Conservation (phyloP, 176 grass and related monocot species). For the Dendrocalamus sinicus region DNA sequence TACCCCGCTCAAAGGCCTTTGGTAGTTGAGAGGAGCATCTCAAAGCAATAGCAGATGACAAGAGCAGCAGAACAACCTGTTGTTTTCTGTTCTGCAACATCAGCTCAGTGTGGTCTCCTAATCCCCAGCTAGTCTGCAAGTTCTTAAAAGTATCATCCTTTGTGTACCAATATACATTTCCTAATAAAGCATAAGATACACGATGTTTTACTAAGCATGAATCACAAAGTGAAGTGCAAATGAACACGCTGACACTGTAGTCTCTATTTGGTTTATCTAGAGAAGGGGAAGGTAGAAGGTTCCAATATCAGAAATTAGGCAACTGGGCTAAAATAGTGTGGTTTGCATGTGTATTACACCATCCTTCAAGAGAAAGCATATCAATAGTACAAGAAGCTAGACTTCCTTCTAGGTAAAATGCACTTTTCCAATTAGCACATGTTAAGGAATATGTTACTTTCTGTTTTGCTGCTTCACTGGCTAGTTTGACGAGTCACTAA, state of each 20-base stretch:
- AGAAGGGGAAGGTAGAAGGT: conserved; percentile 7
- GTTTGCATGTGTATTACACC: not conserved
- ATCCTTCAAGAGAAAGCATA: not conserved
- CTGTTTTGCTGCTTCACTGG: not conserved
- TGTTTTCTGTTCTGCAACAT: conserved; percentile 44
- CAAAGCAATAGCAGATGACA: conserved; percentile 26
- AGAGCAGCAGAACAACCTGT: conserved; percentile 31
- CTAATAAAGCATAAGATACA: conserved; percentile 28
- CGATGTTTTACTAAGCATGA: not conserved
- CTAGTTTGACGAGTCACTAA: not conserved
- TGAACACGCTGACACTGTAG: not conserved
- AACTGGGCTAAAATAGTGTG: not conserved
- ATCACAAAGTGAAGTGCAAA: not conserved
- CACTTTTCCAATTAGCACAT: not conserved
- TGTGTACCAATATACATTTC: conserved; percentile 8
- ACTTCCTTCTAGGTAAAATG: not conserved
- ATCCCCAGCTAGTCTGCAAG: conserved; percentile 30
- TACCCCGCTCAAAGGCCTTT: not conserved
- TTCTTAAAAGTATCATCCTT: conserved; percentile 29
- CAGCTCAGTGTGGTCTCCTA: conserved; percentile 42
- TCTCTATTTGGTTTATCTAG: not conserved
- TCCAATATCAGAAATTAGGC: not conserved
- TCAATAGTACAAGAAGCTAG: not conserved
- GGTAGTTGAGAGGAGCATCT: conserved; percentile 24
- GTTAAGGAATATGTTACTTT: conserved; percentile 10